These are phyloP conservation scores for Phytopythium ostracodes DNA, from an alignment of 352 stramenopile species.

Conservation along the genomic window DNA sequence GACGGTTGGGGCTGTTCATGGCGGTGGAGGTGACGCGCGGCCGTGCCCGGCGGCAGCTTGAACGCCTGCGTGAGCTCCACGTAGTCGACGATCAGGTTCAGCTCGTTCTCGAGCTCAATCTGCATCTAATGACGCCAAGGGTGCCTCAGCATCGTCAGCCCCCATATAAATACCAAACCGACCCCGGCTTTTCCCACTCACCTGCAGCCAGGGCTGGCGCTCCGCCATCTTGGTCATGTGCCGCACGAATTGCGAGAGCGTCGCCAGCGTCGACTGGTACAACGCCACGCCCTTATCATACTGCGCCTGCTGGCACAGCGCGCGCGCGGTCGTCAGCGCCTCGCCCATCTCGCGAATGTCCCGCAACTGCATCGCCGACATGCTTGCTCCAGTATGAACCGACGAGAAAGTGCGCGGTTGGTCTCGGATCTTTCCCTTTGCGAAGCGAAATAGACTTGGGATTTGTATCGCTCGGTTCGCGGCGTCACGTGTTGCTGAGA, in stretches of 20 bases:
- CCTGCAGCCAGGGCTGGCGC: constrained; percentile 75
- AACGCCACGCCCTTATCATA: constrained; percentile 59
- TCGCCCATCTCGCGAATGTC: constrained; percentile 74
- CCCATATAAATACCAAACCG: background rate
- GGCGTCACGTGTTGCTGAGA: background rate
- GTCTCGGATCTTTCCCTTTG: background rate
- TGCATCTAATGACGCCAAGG: constrained; percentile 35
- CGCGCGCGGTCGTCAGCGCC: constrained; percentile 44
- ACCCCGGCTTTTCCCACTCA: background rate
- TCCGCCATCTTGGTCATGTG: constrained; percentile 67
- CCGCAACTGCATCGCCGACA: constrained; percentile 45
- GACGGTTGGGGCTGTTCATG: constrained; percentile 19
- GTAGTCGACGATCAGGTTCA: constrained; percentile 75
- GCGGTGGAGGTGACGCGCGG: constrained; percentile 27
- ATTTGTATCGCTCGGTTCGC: too few species aligned
- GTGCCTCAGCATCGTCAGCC: background rate
- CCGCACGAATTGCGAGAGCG: constrained; percentile 59
- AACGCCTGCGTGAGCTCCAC: constrained; percentile 68
- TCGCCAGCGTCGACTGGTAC: constrained; percentile 53
- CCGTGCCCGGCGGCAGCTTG: constrained; percentile 37
- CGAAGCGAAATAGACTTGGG: background rate
- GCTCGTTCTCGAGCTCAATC: constrained; percentile 79
- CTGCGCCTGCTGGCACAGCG: constrained; percentile 60
- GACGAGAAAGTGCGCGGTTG: background rate
- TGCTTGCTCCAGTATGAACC: constrained; percentile 3